Conservation (phyloP, 2,329 filamentous ascomycete species). For the Beauveria medogensis region DNA sequence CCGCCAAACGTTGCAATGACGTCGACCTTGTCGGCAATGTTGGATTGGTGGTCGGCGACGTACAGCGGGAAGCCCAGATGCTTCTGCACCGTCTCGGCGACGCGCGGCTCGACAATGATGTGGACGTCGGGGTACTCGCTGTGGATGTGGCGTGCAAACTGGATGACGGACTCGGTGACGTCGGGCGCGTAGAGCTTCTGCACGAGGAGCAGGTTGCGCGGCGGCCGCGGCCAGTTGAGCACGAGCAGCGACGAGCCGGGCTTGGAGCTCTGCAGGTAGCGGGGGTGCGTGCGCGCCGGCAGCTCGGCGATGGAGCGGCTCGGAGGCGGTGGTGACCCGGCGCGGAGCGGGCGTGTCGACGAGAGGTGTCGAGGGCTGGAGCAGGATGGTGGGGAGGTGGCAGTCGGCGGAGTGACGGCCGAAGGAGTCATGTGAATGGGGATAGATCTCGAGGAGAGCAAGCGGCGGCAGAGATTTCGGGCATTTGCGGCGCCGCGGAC, state of each 20-base stretch:
- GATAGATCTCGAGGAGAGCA: not conserved
- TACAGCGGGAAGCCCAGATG: slow-evolving; percentile 68
- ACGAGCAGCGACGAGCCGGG: slow-evolving; percentile 46
- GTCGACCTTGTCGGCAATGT: slow-evolving; percentile 74
- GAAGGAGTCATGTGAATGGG: not conserved
- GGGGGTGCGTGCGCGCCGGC: slow-evolving; percentile 26
- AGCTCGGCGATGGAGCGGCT: slow-evolving; percentile 26
- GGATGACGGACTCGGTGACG: slow-evolving; percentile 43
- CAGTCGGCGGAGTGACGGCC: not conserved
- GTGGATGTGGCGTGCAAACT: slow-evolving; percentile 63
- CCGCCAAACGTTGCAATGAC: slow-evolving; percentile 85
- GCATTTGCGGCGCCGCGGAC: not conserved
- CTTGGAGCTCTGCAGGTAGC: slow-evolving; percentile 32
- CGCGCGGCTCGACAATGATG: slow-evolving; percentile 72
- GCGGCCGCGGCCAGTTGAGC: slow-evolving; percentile 46
- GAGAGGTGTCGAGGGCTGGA: not conserved
- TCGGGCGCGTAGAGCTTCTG: slow-evolving; percentile 49
- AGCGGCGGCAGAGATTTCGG: not conserved
- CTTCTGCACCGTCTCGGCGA: slow-evolving; percentile 64
- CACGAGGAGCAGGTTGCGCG: slow-evolving; percentile 49
- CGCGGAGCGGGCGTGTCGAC: not conserved
- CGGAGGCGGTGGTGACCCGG: slow-evolving; percentile 9
- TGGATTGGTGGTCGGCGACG: slow-evolving; percentile 38
- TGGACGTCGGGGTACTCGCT: slow-evolving; percentile 73
- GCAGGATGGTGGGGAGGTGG: not conserved